These are phyloP conservation scores for Lactarius sanguifluus DNA, from an alignment of 768 basidiomycete genomes.

Conservation along the genomic window DNA sequence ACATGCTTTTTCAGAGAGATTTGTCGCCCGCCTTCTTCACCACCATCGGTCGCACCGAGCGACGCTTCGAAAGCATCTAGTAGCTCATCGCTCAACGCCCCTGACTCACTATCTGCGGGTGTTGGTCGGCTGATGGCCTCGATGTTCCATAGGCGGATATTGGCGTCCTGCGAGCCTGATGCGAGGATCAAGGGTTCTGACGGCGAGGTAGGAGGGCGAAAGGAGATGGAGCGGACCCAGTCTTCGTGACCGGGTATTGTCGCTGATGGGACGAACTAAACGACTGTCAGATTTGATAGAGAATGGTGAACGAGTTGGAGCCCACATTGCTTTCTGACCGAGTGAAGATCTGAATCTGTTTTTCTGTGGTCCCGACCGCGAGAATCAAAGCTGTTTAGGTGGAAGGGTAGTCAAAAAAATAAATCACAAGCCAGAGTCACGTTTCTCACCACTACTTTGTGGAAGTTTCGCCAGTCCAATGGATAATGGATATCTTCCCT, in stretches of 20 bases:
- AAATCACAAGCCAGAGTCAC: neutral
- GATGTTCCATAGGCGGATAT: slow-evolving; percentile 91
- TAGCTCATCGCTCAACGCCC: slow-evolving; percentile 61
- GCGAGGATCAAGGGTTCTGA: slow-evolving; percentile 68
- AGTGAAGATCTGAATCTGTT: slow-evolving; percentile 74
- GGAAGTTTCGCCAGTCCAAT: slow-evolving; percentile 67
- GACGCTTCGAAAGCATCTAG: slow-evolving; percentile 88
- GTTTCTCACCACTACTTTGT: slow-evolving; percentile 54
- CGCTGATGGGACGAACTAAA: slow-evolving; percentile 60
- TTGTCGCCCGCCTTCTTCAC: slow-evolving; percentile 77
- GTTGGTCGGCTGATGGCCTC: slow-evolving; percentile 45
- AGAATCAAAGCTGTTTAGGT: slow-evolving; percentile 55
- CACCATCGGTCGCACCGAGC: slow-evolving; percentile 65
- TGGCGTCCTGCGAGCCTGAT: slow-evolving; percentile 93
- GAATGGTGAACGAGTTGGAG: slow-evolving; percentile 18
- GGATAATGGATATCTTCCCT: slow-evolving; percentile 74
- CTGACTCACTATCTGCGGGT: slow-evolving; percentile 23
- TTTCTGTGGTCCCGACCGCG: slow-evolving; percentile 84
- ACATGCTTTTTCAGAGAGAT: slow-evolving; percentile 89
- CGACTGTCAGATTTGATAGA: slow-evolving; percentile 11
- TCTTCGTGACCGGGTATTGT: slow-evolving; percentile 87
- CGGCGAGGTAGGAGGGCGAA: slow-evolving; percentile 42
- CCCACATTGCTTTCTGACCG: slow-evolving; percentile 58
- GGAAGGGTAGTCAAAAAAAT: neutral
- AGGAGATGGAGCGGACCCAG: slow-evolving; percentile 85